These are phyloP conservation scores for Collybia sp. DNA, from an alignment of 768 basidiomycete species.

Conservation along the genomic window DNA sequence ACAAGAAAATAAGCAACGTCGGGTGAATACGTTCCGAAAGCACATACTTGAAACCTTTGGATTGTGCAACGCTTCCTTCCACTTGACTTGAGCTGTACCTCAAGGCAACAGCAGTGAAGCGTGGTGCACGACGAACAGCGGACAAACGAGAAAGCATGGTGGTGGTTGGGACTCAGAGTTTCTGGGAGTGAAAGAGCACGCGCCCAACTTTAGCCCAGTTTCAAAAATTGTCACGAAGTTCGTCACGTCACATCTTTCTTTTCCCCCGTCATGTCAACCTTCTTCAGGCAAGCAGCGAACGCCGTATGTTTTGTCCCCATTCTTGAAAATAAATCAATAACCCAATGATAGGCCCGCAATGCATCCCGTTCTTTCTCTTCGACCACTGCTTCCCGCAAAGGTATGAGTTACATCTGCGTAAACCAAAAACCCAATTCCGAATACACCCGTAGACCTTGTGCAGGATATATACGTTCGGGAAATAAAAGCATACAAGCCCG, in stretches of 20 bases:
- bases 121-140: slow-evolving; percentile 38
- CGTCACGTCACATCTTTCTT: slow-evolving; percentile 44
- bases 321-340: slow-evolving; percentile 3
- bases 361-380: slow-evolving; percentile 54
- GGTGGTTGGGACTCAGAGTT: slow-evolving; percentile 7
- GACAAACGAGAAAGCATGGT: slow-evolving; percentile 39
- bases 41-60: slow-evolving; percentile 57
- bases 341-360: slow-evolving; percentile 40
- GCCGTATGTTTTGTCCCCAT: slow-evolving; percentile 25
- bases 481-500: slow-evolving; percentile 85
- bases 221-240: slow-evolving; percentile 9
- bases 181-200: no score
- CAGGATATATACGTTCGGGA: slow-evolving; percentile 91
- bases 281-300: slow-evolving; percentile 56
- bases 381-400: slow-evolving; percentile 57
- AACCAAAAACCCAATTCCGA: slow-evolving; percentile 25
- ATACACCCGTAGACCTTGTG: slow-evolving; percentile 70
- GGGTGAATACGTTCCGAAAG: slow-evolving; percentile 13
- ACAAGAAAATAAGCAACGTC: slow-evolving; percentile 10
- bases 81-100: slow-evolving; percentile 33
- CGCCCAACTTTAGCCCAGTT: no score
- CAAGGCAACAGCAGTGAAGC: slow-evolving; percentile 27
- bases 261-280: slow-evolving; percentile 57
- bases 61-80: slow-evolving; percentile 60
- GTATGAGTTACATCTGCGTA: slow-evolving; percentile 29